A percentile compares a stretch with the other conserved stretches of the same genome.
Evolutionary conservation across 78 protist species (phyloP).

Genomic region (Planoprotostelium fungivorum): DNA sequence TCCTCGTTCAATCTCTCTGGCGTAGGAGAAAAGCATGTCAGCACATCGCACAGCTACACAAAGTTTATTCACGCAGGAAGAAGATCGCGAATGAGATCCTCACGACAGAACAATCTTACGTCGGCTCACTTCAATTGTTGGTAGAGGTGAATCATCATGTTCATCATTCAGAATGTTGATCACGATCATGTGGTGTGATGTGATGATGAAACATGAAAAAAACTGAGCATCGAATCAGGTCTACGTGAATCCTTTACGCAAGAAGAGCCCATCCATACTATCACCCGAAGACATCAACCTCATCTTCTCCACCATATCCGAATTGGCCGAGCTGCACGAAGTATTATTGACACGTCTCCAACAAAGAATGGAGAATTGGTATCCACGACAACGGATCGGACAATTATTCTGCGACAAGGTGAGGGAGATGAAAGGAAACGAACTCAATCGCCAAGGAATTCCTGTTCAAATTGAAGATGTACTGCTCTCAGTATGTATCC

Average conservation of each 20-base stretch:
- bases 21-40: neutral
- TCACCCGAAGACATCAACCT: neutral
- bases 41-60: neutral
- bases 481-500: neutral
- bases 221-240: neutral
- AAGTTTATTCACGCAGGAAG: neutral
- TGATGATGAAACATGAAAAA: neutral
- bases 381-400: neutral
- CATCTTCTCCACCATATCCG: neutral
- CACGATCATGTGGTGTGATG: neutral
- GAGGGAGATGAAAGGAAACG: neutral
- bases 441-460: neutral
- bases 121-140: neutral
- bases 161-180: neutral
- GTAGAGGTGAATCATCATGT: neutral
- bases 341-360: neutral
- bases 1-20: neutral
- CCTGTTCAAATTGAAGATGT: neutral
- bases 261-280: neutral
- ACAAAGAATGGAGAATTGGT: neutral
- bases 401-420: neutral
- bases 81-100: neutral
- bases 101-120: neutral
- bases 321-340: neutral
- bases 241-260: neutral